Percentiles rank a stretch among this genome's conserved stretches.
Conservation (phyloP, 108 stramenopile species). For the Cyclotella cryptica region DNA sequence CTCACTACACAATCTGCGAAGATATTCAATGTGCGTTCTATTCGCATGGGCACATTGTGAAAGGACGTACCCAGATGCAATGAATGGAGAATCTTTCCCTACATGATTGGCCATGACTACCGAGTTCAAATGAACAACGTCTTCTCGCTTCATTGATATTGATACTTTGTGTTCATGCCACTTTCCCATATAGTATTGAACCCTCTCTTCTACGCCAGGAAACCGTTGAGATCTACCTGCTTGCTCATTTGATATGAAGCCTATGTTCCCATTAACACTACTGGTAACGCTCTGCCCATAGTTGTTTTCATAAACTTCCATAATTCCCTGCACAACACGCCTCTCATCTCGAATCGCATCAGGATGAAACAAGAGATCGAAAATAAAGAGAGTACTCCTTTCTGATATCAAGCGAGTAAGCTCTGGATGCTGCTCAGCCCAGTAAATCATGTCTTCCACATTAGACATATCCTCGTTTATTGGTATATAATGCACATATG, state of each 20-base stretch:
- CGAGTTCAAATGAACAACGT: not conserved
- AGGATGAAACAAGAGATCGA: slow-evolving; percentile 50
- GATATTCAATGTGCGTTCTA: slow-evolving; percentile 19
- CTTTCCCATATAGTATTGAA: slow-evolving; percentile 71
- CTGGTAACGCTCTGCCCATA: slow-evolving; percentile 22
- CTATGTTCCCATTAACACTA: not conserved
- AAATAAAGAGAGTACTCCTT: slow-evolving; percentile 56
- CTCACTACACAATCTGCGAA: slow-evolving; percentile 32
- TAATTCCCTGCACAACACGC: slow-evolving; percentile 34
- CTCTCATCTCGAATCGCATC: slow-evolving; percentile 46
- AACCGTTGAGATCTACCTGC: slow-evolving; percentile 53
- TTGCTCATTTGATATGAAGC: not conserved
- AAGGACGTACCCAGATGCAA: slow-evolving; percentile 40
- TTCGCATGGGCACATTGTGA: slow-evolving; percentile 25
- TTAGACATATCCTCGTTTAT: slow-evolving; percentile 52
- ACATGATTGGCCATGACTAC: slow-evolving; percentile 8
- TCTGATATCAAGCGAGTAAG: slow-evolving; percentile 49
- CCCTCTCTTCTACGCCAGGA: slow-evolving; percentile 74
- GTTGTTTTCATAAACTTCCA: slow-evolving; percentile 50
- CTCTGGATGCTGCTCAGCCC: slow-evolving; percentile 51
- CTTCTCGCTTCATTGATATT: slow-evolving; percentile 34
- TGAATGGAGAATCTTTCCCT: slow-evolving; percentile 24
- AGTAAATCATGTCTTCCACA: slow-evolving; percentile 61
- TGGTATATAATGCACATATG: slow-evolving; percentile 59
- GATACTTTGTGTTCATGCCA: slow-evolving; percentile 55